Evolutionary conservation across 768 basidiomycete genomes (phyloP).

Genomic region (Pisolithus marmoratus): DNA sequence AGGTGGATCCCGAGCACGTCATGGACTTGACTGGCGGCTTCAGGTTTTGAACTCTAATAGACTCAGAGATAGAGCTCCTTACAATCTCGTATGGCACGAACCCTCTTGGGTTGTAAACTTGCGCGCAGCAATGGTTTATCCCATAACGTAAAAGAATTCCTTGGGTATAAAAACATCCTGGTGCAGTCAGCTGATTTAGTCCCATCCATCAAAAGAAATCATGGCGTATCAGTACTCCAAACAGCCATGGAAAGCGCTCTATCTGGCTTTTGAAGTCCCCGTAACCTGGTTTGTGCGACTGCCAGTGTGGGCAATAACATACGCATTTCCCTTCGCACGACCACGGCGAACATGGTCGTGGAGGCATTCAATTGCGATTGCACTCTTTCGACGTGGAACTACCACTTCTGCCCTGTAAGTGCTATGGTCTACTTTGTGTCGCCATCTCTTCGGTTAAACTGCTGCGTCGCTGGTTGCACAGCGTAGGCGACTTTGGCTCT

Average conservation of each 20-base stretch:
- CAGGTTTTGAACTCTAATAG: slow-evolving; percentile 33
- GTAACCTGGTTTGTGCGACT: slow-evolving; percentile 37
- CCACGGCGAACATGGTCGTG: slow-evolving; percentile 44
- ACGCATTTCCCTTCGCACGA: slow-evolving; percentile 31
- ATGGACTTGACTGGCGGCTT: slow-evolving; percentile 61
- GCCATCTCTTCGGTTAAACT: not conserved
- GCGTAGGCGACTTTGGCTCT: not conserved
- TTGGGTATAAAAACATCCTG: no score
- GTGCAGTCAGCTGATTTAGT: no score
- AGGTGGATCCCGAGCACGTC: slow-evolving; percentile 48
- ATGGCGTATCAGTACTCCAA: not conserved
- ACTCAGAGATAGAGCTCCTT: no score
- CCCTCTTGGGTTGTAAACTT: no score
- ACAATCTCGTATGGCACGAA: no score
- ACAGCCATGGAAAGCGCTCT: slow-evolving; percentile 47
- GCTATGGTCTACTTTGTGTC: not conserved
- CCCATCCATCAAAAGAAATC: no score
- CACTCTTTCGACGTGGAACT: slow-evolving; percentile 29
- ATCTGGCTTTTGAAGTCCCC: slow-evolving; percentile 39
- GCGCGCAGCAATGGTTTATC: no score
- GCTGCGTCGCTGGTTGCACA: no score
- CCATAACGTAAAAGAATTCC: no score
- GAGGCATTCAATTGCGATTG: slow-evolving; percentile 33
- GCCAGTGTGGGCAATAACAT: slow-evolving; percentile 44
- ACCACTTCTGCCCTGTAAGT: slow-evolving; percentile 16